phyloP scores from a whole-genome alignment of 2,329 filamentous ascomycete genomes.

The Mycocentrospora acerina region DNA sequence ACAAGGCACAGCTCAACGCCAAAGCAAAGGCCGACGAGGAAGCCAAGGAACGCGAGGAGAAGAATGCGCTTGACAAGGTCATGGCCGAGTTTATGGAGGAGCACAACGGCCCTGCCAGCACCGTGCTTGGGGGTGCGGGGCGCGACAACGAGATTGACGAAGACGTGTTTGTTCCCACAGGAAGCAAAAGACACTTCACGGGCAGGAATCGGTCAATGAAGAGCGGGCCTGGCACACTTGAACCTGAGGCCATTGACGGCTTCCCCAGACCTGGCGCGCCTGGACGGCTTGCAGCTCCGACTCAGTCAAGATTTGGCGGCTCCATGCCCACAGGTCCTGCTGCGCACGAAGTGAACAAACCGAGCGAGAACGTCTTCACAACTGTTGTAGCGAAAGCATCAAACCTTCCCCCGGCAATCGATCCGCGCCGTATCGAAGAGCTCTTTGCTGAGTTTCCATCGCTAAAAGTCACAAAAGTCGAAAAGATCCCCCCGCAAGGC shows the following conservation, averaged over 20 bases:
- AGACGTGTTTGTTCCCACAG: constrained; percentile 30
- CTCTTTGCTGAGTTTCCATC: constrained; percentile 32
- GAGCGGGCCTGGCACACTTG: constrained; percentile 37
- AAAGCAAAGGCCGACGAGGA: constrained; percentile 36
- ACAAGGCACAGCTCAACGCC: constrained; percentile 24
- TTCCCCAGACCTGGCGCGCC: constrained; percentile 15
- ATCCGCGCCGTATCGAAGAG: constrained; percentile 25
- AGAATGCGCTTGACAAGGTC: constrained; percentile 32
- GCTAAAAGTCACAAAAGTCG: constrained; percentile 36
- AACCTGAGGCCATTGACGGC: constrained; percentile 23
- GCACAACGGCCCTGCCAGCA: constrained; percentile 23
- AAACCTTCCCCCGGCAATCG: constrained; percentile 33
- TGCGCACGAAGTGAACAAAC: constrained; percentile 14
- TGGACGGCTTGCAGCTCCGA: constrained; percentile 16
- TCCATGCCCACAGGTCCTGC: constrained; percentile 14
- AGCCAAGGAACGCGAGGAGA: constrained; percentile 33
- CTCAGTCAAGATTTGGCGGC: constrained; percentile 19
- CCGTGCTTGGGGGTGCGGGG: constrained; percentile 25
- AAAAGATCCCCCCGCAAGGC: constrained; percentile 26
- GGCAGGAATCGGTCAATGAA: constrained; percentile 31
- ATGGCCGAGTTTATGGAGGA: constrained; percentile 36
- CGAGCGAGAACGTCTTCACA: constrained; percentile 28
- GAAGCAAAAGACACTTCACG: constrained; percentile 34
- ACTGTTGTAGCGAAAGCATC: constrained; percentile 35
- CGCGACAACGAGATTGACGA: constrained; percentile 21